Percentiles rank a stretch among this genome's conserved stretches.
Conservation (phyloP, 1,284 basidiomycete genomes). For the Phylloboletellus chloephorus region DNA sequence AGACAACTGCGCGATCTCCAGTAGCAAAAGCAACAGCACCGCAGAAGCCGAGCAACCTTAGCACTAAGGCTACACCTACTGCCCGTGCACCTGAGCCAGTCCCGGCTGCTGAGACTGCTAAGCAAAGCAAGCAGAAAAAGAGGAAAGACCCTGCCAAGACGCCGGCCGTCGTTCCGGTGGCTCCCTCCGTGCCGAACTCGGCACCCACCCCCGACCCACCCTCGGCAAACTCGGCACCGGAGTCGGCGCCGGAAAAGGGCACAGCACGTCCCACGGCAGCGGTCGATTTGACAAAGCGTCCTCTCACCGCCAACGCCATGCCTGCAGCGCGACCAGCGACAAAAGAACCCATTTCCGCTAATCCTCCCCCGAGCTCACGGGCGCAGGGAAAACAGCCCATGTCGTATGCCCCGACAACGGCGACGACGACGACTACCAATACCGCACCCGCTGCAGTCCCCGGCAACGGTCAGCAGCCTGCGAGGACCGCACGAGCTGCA, state of each 20-base stretch:
- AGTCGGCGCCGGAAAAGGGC: conserved; percentile 33
- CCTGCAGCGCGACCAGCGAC: conserved; percentile 36
- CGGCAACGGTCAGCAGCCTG: conserved; percentile 36
- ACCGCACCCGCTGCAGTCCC: conserved; percentile 31
- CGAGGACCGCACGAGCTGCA: conserved; percentile 51
- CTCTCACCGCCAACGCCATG: conserved; percentile 40
- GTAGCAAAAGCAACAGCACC: conserved; percentile 3
- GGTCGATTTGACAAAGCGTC: conserved; percentile 35
- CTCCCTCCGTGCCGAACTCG: conserved; percentile 29
- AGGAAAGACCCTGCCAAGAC: conserved; percentile 22
- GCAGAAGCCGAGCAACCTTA: conserved; percentile 16
- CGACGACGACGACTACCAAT: conserved; percentile 29
- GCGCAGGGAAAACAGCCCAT: conserved; percentile 77
- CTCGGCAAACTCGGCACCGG: conserved; percentile 31
- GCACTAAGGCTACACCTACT: conserved; percentile 28
- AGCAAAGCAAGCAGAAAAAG: conserved; percentile 37
- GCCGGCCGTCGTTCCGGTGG: conserved; percentile 24
- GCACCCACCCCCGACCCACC: conserved; percentile 15
- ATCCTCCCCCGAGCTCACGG: conserved; percentile 55
- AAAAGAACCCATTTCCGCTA: conserved; percentile 36
- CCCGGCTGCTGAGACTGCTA: conserved; percentile 19
- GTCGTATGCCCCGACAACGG: conserved; percentile 41
- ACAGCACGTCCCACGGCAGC: conserved; percentile 36
- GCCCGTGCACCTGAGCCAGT: conserved; percentile 14
- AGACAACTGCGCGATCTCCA: conserved; percentile 22